Evolutionary conservation across 2,329 filamentous ascomycete species (phyloP).

Genomic region (Paramyrothecium sp.): DNA sequence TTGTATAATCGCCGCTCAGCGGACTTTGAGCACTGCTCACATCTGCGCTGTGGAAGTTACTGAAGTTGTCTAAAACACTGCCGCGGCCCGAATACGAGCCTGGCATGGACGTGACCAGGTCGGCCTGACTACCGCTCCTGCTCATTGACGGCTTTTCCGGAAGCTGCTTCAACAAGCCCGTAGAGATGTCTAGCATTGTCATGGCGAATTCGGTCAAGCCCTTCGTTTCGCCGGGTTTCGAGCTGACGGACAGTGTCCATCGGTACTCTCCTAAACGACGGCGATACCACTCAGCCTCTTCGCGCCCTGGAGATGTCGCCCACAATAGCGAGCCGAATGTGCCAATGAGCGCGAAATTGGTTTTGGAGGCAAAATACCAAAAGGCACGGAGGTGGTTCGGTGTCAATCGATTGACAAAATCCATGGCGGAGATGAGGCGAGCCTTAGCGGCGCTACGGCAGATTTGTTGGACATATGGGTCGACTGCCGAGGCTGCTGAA

Average conservation of each 20-base stretch:
- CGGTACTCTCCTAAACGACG: constrained; percentile 83
- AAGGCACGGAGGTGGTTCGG: constrained; percentile 85
- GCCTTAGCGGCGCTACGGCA: constrained; percentile 93
- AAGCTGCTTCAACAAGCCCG: constrained; percentile 65
- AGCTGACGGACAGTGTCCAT: constrained; percentile 89
- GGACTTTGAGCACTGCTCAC: constrained; percentile 53
- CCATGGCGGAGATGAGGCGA: constrained; percentile 91
- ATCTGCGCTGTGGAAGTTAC: constrained; percentile 45
- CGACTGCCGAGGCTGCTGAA: constrained; percentile 44
- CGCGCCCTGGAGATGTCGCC: constrained; percentile 81
- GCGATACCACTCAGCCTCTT: constrained; percentile 92
- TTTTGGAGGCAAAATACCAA: constrained; percentile 87
- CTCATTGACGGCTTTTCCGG: constrained; percentile 70
- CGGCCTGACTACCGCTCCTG: constrained; percentile 48
- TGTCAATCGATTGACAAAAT: constrained; percentile 91
- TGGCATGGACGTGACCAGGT: constrained; percentile 37
- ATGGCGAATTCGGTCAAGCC: constrained; percentile 69
- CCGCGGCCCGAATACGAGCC: constrained; percentile 28
- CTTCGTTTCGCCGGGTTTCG: constrained; percentile 62
- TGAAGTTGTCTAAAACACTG: constrained; percentile 38
- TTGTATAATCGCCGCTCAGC: constrained; percentile 46
- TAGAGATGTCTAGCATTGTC: constrained; percentile 73
- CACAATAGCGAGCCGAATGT: constrained; percentile 89
- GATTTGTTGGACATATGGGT: constrained; percentile 85
- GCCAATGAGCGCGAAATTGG: constrained; percentile 91